Evolutionary conservation across 2,329 filamentous ascomycete species (phyloP), one percentile per base, ranked within the genome.

Genomic region (Colletotrichum tamarilloi): DNA sequence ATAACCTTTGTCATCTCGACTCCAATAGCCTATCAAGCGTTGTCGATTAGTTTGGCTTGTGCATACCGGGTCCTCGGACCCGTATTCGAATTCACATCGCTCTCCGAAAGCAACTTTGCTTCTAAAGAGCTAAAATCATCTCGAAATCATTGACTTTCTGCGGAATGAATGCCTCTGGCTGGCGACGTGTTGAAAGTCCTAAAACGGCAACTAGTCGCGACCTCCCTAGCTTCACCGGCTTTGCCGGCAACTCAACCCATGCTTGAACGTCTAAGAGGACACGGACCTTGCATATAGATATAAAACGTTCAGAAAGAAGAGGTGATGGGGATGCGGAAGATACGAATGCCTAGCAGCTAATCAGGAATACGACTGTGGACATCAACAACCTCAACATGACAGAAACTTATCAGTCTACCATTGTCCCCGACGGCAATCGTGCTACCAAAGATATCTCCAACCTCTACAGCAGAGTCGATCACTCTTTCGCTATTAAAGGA

Each of bases 321-420:
- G 19, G 19, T 19, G 8, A 49, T 22, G 4, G 11, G 32, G 4
- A 35, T 35, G 11, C 12, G 32, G 32, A 35, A 35, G 32, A 52
- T 14, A 58, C 26, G 22, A 62, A 22, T n/a, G 38, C 22, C 19
- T 30, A 49, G 16, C 35, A 49, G 19, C 35, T n/a, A n/a, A 35
- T 22, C 32, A 49, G 56, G 11, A 57, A 57, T 22, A 58, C 19
- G 11, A 55, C 19, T 6, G 16, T 57, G 28, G 22, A 62, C 28
- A 49, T 22, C 22, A n/a, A 28, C 7, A 68, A 68, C 5, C 22
- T 24, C 38, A 68, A 14, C 22, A 72, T 68, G 69, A 49, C 42
- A 8, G 58, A 58, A 58, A 52, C 14, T 30, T 49, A 68, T 28
- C n/a, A 57, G 16, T 32, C 26, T 52, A n/a, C 30, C 16, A 62